Percentiles rank a stretch among this genome's conserved stretches.
Conservation (phyloP, 2,329 filamentous ascomycete species). For the Colletotrichum sp. region DNA sequence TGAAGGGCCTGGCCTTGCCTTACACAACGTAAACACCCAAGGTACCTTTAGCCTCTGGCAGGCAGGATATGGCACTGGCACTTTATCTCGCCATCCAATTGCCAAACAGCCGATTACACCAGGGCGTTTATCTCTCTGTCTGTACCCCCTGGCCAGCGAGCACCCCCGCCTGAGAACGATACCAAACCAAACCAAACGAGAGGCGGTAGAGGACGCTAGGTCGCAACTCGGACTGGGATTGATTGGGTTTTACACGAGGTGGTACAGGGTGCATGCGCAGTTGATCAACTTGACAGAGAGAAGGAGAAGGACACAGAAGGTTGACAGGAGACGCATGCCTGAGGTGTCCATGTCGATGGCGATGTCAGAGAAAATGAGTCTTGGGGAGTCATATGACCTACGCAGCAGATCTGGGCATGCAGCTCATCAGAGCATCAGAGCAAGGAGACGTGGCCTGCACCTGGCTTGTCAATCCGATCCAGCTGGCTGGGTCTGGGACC, state of each 20-base stretch:
- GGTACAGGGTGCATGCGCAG: not conserved
- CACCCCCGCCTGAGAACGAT: not conserved
- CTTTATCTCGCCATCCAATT: not conserved
- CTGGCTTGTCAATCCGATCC: not conserved
- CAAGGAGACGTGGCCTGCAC: not conserved
- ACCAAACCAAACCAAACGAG: not conserved
- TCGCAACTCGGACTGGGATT: slow-evolving; percentile 11
- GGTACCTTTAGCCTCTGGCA: not conserved
- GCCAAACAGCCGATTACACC: slow-evolving; percentile 1
- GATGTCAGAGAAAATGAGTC: not conserved
- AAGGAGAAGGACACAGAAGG: not conserved
- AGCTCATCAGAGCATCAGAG: not conserved
- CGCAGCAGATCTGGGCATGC: not conserved
- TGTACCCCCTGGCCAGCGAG: not conserved
- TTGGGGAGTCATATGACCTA: not conserved
- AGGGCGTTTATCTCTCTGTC: not conserved
- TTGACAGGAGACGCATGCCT: not conserved
- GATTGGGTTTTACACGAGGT: not conserved
- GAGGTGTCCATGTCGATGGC: not conserved
- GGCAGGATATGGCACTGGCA: not conserved
- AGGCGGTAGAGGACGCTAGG: not conserved
- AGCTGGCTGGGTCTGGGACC: not conserved
- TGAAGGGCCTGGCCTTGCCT: not conserved
- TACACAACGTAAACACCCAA: not conserved
- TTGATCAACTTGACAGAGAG: not conserved